Conservation (phyloP, 1,284 basidiomycete species). For the Papiliotrema nemorosa region DNA sequence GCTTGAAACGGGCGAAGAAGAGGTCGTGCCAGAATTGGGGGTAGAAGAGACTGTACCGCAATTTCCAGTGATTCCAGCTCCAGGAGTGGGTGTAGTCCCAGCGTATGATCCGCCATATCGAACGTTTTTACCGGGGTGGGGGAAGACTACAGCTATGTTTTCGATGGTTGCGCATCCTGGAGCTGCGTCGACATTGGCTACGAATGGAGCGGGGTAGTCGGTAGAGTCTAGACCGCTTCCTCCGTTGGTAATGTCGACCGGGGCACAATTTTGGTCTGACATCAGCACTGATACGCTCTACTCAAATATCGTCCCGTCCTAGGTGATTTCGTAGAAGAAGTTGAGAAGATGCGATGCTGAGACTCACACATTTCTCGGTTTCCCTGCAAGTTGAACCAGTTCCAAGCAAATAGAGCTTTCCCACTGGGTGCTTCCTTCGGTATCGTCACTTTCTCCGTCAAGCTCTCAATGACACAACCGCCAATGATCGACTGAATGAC, state of each 20-base stretch:
- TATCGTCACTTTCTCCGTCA: conserved; percentile 37
- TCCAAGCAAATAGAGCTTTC: conserved; percentile 50
- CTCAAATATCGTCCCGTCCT: neutral
- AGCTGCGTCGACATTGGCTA: conserved; percentile 45
- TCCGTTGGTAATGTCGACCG: conserved; percentile 42
- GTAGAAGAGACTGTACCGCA: neutral
- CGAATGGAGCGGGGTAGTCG: conserved; percentile 43
- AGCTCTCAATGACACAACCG: conserved; percentile 40
- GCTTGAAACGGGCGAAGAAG: neutral
- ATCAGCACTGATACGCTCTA: neutral
- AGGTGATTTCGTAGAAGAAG: too few relatives aligned
- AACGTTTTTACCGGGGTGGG: conserved; percentile 37
- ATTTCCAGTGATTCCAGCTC: conserved; percentile 1
- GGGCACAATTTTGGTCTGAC: conserved; percentile 49
- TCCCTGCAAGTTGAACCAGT: conserved; percentile 49
- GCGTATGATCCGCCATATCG: conserved; percentile 29
- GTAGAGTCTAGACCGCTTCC: conserved; percentile 24
- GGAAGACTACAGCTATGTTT: conserved; percentile 36
- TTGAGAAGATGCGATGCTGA: too few relatives aligned
- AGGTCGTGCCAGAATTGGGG: neutral
- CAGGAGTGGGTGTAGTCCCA: neutral
- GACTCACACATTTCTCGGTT: conserved; percentile 44
- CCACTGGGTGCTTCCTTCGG: conserved; percentile 43
- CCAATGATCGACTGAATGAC: conserved; percentile 48
- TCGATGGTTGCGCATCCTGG: conserved; percentile 39